These are phyloP conservation scores for Chondrostereum purpureum DNA, from an alignment of 1,284 basidiomycete genomes.

Conservation along the genomic window DNA sequence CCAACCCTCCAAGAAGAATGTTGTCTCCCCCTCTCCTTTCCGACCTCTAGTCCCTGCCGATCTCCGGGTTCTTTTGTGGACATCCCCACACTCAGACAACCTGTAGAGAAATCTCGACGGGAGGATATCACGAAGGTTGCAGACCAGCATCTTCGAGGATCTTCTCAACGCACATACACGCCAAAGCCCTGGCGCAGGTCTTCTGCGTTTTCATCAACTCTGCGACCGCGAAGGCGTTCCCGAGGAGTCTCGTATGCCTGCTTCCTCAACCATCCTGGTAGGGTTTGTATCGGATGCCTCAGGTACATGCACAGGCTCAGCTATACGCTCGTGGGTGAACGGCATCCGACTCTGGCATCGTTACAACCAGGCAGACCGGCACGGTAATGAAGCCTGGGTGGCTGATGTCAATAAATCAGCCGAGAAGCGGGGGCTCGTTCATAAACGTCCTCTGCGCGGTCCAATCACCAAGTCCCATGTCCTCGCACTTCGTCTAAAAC, in stretches of 20 bases:
- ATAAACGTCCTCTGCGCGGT: neutral
- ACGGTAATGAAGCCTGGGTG: constrained; percentile 4
- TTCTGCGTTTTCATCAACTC: constrained; percentile 27
- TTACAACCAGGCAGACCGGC: constrained; percentile 6
- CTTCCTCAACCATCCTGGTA: constrained; percentile 18
- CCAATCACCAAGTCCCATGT: constrained; percentile 11
- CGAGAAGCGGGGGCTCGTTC: constrained; percentile 2
- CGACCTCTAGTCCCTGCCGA: neutral
- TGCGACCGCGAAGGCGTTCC: constrained; percentile 23
- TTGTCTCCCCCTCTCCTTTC: neutral
- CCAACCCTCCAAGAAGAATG: neutral
- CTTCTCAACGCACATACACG: neutral
- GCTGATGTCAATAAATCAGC: neutral
- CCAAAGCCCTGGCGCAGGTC: constrained; percentile 24
- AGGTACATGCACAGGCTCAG: neutral
- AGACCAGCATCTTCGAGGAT: neutral
- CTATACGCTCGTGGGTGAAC: constrained; percentile 6
- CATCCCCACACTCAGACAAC: neutral
- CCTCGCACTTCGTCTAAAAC: constrained; percentile 1
- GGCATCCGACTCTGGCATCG: constrained; percentile 10
- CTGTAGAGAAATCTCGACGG: neutral
- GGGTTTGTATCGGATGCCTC: constrained; percentile 18
- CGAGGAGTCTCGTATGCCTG: constrained; percentile 27
- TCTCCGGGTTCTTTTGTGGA: neutral
- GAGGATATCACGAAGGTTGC: neutral